Conservation (phyloP, 1,139 yeast species). For the Ashbya aceris region DNA sequence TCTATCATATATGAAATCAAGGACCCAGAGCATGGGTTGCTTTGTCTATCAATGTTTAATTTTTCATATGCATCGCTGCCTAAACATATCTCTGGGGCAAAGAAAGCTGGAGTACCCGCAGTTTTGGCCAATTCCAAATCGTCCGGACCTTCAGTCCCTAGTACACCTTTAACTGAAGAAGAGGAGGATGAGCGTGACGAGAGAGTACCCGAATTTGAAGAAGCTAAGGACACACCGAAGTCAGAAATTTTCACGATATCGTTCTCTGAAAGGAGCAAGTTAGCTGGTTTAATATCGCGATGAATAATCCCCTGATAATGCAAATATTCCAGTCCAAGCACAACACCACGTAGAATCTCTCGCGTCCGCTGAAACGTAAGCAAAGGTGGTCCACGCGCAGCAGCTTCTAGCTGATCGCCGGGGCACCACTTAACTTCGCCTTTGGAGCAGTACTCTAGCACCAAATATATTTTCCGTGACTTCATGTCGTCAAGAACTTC, state of each 20-base stretch:
- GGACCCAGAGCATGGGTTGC: constrained; percentile 29
- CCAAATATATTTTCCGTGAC: constrained; percentile 80
- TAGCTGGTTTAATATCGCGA: constrained; percentile 96
- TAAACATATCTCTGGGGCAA: constrained; percentile 29
- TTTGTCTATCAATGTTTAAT: constrained; percentile 20
- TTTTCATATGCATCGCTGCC: constrained; percentile 23
- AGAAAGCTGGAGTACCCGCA: constrained; percentile 83
- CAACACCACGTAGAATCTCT: constrained; percentile 71
- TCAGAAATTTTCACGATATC: constrained; percentile 85
- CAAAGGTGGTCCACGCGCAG: constrained; percentile 45
- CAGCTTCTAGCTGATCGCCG: constrained; percentile 35
- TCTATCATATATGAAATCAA: constrained; percentile 53
- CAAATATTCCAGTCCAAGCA: constrained; percentile 82
- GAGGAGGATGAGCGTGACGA: constrained; percentile 5
- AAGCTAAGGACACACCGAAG: constrained; percentile 91
- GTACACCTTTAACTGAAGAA: neutral
- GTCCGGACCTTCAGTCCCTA: constrained; percentile 29
- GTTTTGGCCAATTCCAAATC: constrained; percentile 83
- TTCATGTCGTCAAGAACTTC: constrained; percentile 87
- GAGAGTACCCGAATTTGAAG: constrained; percentile 43
- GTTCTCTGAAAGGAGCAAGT: constrained; percentile 62
- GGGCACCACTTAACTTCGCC: constrained; percentile 84
- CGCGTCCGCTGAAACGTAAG: constrained; percentile 59
- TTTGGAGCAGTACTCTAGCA: constrained; percentile 80
- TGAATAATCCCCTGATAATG: constrained; percentile 93